A percentile compares a stretch with the other conserved stretches of the same genome.
Conservation (phyloP, 2,329 filamentous ascomycete genomes). For the Hirsutella rhossiliensis region DNA sequence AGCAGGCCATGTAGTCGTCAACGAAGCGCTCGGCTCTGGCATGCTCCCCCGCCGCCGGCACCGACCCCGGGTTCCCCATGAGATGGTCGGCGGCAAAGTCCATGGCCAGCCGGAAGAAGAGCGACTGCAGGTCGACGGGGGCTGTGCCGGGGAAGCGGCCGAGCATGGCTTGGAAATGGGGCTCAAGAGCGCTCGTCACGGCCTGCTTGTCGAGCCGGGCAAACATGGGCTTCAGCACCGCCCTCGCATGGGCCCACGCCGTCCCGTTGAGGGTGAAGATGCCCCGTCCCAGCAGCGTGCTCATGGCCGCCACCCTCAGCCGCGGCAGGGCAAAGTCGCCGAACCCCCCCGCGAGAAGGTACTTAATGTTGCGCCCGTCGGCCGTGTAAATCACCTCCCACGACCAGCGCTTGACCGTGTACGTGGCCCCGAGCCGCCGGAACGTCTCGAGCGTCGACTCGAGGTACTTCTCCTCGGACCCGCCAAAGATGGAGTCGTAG, state of each 20-base stretch:
- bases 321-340: conserved; percentile 32
- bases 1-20: conserved; percentile 21
- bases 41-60: conserved; percentile 8
- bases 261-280: conserved; percentile 37
- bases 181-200: conserved; percentile 16
- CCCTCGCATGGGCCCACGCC: conserved; percentile 31
- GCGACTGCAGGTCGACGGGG: conserved; percentile 27
- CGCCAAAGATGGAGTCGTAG: conserved; percentile 15
- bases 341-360: conserved; percentile 40
- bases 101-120: conserved; percentile 35
- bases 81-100: conserved; percentile 41
- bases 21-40: conserved; percentile 19
- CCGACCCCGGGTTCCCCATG: conserved; percentile 10
- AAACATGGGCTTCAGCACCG: conserved; percentile 21
- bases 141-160: conserved; percentile 9
- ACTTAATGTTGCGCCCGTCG: conserved; percentile 42
- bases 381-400: conserved; percentile 22
- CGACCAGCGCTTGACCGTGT: conserved; percentile 18
- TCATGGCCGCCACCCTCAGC: conserved; percentile 22
- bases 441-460: conserved; percentile 15
- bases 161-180: conserved; percentile 27
- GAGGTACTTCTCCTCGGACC: conserved; percentile 14
- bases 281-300: conserved; percentile 27
- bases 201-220: conserved; percentile 18
- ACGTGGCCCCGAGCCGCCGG: conserved; percentile 17